A percentile compares a stretch with the other conserved stretches of the same genome.
These are phyloP conservation scores for Litchi chinensis DNA, from an alignment of 345 rosid species.

Conservation along the genomic window DNA sequence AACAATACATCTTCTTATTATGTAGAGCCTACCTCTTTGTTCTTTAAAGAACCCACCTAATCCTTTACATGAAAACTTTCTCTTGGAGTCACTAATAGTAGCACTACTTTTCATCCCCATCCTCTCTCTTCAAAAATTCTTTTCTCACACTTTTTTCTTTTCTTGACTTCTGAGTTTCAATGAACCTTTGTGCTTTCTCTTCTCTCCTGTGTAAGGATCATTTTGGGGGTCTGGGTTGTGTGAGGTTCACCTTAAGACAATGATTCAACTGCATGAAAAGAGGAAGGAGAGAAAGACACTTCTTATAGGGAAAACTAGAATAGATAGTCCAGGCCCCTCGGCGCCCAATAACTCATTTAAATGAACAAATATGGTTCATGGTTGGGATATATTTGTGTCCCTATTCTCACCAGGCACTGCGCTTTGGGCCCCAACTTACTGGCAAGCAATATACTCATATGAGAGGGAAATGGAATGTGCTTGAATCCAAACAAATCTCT, in stretches of 20 bases:
- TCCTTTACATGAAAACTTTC: slow-evolving; percentile 43
- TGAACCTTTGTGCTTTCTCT: slow-evolving; percentile 14
- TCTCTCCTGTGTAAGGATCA: slow-evolving; percentile 15
- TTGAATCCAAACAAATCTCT: slow-evolving; percentile 17
- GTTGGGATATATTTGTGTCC: slow-evolving; percentile 12
- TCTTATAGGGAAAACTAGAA: slow-evolving; percentile 26
- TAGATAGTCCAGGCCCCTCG: slow-evolving; percentile 7
- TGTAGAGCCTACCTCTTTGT: slow-evolving; percentile 55
- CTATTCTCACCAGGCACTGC: slow-evolving; percentile 18
- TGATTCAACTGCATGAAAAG: slow-evolving; percentile 25
- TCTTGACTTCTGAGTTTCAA: slow-evolving; percentile 5
- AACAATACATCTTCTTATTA: slow-evolving; percentile 55
- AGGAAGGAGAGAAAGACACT: slow-evolving; percentile 6
- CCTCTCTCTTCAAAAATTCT: background rate
- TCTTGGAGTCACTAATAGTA: slow-evolving; percentile 37
- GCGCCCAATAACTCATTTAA: slow-evolving; percentile 15
- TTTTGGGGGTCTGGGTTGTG: slow-evolving; percentile 15
- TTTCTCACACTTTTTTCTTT: background rate
- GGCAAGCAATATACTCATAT: slow-evolving; percentile 20
- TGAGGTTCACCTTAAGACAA: slow-evolving; percentile 9
- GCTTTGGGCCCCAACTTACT: slow-evolving; percentile 26
- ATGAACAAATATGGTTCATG: slow-evolving; percentile 16
- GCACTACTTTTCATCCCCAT: slow-evolving; percentile 32
- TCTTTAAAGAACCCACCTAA: slow-evolving; percentile 45
- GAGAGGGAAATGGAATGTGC: slow-evolving; percentile 1